phyloP scores from a whole-genome alignment of 257 asterid species.

The Fraxinus cuspidata region DNA sequence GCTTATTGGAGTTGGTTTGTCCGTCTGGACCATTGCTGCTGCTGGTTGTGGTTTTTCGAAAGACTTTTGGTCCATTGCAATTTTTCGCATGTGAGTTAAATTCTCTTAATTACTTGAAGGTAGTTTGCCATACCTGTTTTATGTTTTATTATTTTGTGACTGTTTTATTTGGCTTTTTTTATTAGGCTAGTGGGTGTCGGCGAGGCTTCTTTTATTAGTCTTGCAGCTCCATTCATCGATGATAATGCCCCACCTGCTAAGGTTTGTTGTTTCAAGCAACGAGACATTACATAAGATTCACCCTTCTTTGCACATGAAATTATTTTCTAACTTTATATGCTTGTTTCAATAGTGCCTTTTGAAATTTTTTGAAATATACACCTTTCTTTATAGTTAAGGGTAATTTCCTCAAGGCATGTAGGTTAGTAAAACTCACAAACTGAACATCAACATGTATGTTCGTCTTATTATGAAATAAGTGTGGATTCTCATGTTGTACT shows the following conservation, averaged over 20 bases:
- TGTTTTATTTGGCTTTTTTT: conserved; percentile 13
- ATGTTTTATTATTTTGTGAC: background rate
- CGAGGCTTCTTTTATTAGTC: conserved; percentile 97
- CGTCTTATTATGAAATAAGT: background rate
- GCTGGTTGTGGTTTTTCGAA: conserved; percentile 82
- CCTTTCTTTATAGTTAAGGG: background rate
- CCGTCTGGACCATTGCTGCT: conserved; percentile 87
- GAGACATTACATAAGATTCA: background rate
- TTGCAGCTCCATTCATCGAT: conserved; percentile 97
- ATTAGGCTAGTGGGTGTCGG: conserved; percentile 97
- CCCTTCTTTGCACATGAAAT: conserved; percentile 1
- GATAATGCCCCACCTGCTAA: conserved; percentile 89
- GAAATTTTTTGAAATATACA: background rate
- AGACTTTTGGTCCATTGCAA: conserved; percentile 77
- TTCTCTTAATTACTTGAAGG: background rate
- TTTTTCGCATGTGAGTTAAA: conserved; percentile 80
- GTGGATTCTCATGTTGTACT: conserved; percentile 9
- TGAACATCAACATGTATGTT: conserved; percentile 6
- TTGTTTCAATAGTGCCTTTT: background rate
- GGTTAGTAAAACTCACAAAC: conserved; percentile 15
- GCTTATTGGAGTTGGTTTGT: conserved; percentile 92
- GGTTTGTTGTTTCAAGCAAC: conserved; percentile 42
- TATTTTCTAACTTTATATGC: background rate
- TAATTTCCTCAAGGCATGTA: conserved; percentile 11
- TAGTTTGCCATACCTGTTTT: conserved; percentile 19